These are phyloP conservation scores for Pezicula neosporulosa DNA, from an alignment of 2,329 filamentous ascomycete species.

Conservation along the genomic window DNA sequence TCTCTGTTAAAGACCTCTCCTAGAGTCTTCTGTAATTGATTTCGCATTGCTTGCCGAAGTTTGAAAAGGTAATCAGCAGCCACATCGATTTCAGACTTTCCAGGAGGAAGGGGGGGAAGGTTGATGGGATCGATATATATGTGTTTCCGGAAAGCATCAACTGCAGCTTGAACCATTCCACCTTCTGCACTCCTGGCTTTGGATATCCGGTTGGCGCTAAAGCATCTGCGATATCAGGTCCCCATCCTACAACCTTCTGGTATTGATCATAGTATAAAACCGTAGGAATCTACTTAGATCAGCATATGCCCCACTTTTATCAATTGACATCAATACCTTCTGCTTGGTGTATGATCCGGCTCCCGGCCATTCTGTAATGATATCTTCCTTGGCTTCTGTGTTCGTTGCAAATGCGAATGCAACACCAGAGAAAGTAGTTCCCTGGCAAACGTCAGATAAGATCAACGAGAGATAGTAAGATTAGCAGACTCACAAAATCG, in stretches of 20 bases:
- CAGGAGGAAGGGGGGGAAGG: conserved; percentile 91
- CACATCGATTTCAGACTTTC: conserved; percentile 98
- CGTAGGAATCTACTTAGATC: conserved; percentile 74
- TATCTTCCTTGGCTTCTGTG: conserved; percentile 96
- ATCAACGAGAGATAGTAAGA: conserved; percentile 12
- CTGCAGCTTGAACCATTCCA: conserved; percentile 99
- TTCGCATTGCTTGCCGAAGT: conserved; percentile 93
- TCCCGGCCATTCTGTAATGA: conserved; percentile 98
- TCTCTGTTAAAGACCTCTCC: conserved; percentile 98
- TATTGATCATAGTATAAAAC: conserved; percentile 99
- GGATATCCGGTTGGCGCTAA: conserved; percentile 95
- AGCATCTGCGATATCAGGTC: conserved; percentile 95
- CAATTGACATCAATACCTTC: conserved; percentile 60
- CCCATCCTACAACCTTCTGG: conserved; percentile 99
- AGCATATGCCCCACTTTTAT: conserved; percentile 8
- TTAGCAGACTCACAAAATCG: conserved; percentile 74
- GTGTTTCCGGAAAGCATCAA: conserved; percentile 98
- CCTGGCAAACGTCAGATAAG: conserved; percentile 45
- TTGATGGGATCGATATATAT: conserved; percentile 99
- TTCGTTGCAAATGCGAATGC: conserved; percentile 93
- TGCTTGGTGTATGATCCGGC: conserved; percentile 98
- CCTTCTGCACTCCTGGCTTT: conserved; percentile 96
- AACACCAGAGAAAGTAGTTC: conserved; percentile 96
- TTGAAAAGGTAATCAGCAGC: conserved; percentile 99
- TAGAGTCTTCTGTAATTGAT: conserved; percentile 91